These are phyloP conservation scores for Dactylellina sp. DNA, from an alignment of 2,329 filamentous ascomycete species.

Conservation along the genomic window DNA sequence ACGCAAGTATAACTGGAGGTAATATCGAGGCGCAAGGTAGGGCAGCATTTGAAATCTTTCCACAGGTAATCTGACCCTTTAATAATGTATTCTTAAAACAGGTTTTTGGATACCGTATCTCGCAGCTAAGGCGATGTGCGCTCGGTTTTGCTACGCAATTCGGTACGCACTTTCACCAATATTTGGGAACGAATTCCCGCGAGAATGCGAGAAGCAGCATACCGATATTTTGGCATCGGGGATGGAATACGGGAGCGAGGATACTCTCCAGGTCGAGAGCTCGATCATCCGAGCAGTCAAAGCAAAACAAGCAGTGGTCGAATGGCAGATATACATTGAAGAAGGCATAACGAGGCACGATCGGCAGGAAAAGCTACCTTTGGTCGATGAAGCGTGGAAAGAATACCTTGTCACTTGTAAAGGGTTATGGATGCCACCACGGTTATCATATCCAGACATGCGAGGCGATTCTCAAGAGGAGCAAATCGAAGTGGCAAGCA, in stretches of 20 bases:
- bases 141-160: slow-evolving; percentile 88
- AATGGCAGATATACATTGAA: slow-evolving; percentile 52
- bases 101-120: slow-evolving; percentile 97
- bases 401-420: slow-evolving; percentile 29
- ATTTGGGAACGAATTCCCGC: slow-evolving; percentile 85
- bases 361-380: slow-evolving; percentile 35
- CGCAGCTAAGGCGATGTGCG: slow-evolving; percentile 85
- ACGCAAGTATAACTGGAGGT: slow-evolving; percentile 93
- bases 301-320: slow-evolving; percentile 57
- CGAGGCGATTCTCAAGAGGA: slow-evolving; percentile 9
- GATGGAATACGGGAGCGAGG: slow-evolving; percentile 25
- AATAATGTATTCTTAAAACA: slow-evolving; percentile 62
- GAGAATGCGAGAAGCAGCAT: slow-evolving; percentile 69
- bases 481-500: slow-evolving; percentile 37
- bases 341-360: slow-evolving; percentile 30
- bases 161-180: slow-evolving; percentile 87
- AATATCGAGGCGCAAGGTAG: slow-evolving; percentile 88
- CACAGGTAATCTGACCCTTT: too few species aligned
- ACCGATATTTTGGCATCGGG: slow-evolving; percentile 16
- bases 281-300: slow-evolving; percentile 40
- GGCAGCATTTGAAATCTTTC: slow-evolving; percentile 35
- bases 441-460: slow-evolving; percentile 36
- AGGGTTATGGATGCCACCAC: slow-evolving; percentile 32
- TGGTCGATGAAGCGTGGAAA: slow-evolving; percentile 34
- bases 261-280: slow-evolving; percentile 38